Evolutionary conservation across 352 stramenopile species (phyloP).

Genomic region (Phytopythium chamaehyphon): DNA sequence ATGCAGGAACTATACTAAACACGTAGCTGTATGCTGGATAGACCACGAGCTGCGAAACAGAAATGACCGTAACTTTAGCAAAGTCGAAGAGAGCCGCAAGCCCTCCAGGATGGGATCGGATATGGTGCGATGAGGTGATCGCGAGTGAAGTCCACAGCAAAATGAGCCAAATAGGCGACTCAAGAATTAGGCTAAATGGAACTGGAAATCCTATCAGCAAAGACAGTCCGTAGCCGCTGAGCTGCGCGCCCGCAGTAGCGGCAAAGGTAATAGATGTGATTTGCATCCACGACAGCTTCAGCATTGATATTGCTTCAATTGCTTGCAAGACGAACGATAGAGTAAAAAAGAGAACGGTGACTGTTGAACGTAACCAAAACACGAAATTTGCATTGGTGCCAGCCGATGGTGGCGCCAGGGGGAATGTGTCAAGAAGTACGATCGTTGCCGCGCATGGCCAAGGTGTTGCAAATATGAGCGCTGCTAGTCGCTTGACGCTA

Average conservation of each 20-base stretch:
- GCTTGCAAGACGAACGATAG: constrained; percentile 8
- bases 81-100: constrained; percentile 2
- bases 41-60: constrained; percentile 10
- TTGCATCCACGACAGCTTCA: constrained; percentile 9
- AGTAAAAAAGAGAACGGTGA: constrained; percentile 5
- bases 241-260: not conserved
- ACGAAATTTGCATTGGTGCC: constrained; percentile 9
- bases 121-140: not conserved
- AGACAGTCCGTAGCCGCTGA: constrained; percentile 6
- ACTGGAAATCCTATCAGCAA: constrained; percentile 12
- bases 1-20: constrained; percentile 9
- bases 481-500: constrained; percentile 3
- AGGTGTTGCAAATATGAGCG: constrained; percentile 8
- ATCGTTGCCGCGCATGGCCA: constrained; percentile 17
- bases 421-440: constrained; percentile 12
- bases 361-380: constrained; percentile 7
- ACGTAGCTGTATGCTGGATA: constrained; percentile 17
- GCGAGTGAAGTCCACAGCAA: constrained; percentile 9
- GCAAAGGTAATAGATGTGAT: constrained; percentile 5
- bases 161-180: constrained; percentile 10
- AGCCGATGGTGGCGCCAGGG: constrained; percentile 7
- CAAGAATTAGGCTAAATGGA: constrained; percentile 11
- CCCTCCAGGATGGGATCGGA: constrained; percentile 1
- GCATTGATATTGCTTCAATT: constrained; percentile 2
- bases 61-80: constrained; percentile 2